These are phyloP conservation scores for Kondoa malvinella DNA, from an alignment of 768 basidiomycete genomes.

Conservation along the genomic window DNA sequence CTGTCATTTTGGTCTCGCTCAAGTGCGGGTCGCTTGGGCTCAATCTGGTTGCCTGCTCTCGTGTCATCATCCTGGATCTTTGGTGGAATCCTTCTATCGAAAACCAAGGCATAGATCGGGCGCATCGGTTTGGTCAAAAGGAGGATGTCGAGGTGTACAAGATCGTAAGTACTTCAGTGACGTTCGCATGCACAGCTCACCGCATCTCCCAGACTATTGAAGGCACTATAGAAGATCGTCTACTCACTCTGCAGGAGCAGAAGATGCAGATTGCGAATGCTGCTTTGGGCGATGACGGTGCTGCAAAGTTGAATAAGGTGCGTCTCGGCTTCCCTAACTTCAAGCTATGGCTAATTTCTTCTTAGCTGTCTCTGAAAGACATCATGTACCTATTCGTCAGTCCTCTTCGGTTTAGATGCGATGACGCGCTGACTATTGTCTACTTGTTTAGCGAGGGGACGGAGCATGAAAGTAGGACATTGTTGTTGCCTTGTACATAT, in stretches of 20 bases:
- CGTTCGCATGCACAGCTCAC: no score
- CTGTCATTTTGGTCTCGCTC: constrained; percentile 84
- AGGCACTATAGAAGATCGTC: constrained; percentile 24
- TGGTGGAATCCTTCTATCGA: constrained; percentile 24
- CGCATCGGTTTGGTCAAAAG: constrained; percentile 29
- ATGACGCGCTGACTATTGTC: not conserved
- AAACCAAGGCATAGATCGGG: constrained; percentile 26
- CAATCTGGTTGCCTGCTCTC: constrained; percentile 80
- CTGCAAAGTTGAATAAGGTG: constrained; percentile 3
- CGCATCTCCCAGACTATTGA: constrained; percentile 48
- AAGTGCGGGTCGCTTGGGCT: constrained; percentile 48
- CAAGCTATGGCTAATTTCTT: not conserved
- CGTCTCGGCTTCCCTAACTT: not conserved
- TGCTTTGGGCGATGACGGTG: constrained; percentile 12
- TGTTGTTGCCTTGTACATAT: no score
- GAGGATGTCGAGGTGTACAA: constrained; percentile 40
- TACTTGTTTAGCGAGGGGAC: not conserved
- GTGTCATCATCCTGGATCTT: constrained; percentile 70
- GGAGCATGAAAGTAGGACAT: no score
- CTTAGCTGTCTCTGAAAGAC: not conserved
- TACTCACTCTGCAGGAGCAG: constrained; percentile 14
- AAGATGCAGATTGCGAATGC: constrained; percentile 14
- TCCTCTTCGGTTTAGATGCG: not conserved
- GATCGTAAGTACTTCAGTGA: constrained; percentile 34
- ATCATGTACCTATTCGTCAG: not conserved